Evolutionary conservation across 1,284 basidiomycete genomes (phyloP), one percentile per base, ranked within the genome.

Genomic region (Ganoderma multipileum): DNA sequence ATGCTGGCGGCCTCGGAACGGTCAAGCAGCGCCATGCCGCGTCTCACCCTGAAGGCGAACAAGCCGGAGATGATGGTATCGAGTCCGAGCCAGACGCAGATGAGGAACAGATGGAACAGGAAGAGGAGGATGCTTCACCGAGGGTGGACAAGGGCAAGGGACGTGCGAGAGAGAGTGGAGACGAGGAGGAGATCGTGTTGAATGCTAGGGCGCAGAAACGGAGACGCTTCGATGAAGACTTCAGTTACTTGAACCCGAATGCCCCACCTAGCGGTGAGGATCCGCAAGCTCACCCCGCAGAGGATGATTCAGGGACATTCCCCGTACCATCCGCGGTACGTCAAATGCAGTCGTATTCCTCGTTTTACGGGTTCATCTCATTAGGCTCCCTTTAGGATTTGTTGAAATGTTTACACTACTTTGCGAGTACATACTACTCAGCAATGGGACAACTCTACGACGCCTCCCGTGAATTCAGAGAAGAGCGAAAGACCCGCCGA

Each of bases 371-470:
- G 14, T 5, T 50, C 23, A 50, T 41, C 16, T 41, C 3, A 28
- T 28, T 12, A 9, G 28, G 28, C 3, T 28, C 20, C n/a, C 1
- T 14, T 18, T 47, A 93, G 91, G 91, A 93, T 72, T 77, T 93
- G 5, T 77, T 93, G 57, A 92, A 93, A 82, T 85, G 83, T 62
- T 86, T 93, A 62, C 92, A 93, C 72, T 82, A 89, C 74, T 89
- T 89, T 69, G 84, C 91, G 16, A 88, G 86, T 67, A 81, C 82
- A 39, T 90, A 89, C 74, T 93, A 92, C 72, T 80, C 82, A 28
- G 86, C 88, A 70, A 82, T 82, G 69, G 91, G 89, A 0, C 84
- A 91, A 68, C 76, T 93, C 4, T 80, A 82, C 36, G 85, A 92
- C 71, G 82, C 79, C 12, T 81, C 85, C 9, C 83, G 81, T 66